Evolutionary conservation across 2,329 filamentous ascomycete genomes (phyloP).

Genomic region (Epichloe sp.): DNA sequence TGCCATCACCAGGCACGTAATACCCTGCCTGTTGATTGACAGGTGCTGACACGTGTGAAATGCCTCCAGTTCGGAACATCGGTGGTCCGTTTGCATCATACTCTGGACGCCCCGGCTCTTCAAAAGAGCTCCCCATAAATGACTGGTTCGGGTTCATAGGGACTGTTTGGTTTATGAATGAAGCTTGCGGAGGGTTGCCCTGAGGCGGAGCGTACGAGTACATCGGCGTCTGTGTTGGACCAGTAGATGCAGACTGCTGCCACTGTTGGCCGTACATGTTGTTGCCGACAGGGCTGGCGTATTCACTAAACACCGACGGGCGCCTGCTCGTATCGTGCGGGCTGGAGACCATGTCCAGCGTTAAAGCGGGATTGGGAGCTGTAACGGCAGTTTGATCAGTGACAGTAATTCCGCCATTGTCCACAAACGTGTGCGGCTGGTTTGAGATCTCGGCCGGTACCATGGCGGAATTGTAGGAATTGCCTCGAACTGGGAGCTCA

Average conservation of each 20-base stretch:
- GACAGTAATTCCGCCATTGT: conserved; percentile 22
- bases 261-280: conserved; percentile 30
- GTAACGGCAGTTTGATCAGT: conserved; percentile 22
- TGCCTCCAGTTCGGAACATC: conserved; percentile 21
- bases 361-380: conserved; percentile 20
- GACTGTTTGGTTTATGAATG: conserved; percentile 20
- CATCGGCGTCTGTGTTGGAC: conserved; percentile 27
- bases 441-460: conserved; percentile 27
- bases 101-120: conserved; percentile 18
- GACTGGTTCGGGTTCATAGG: conserved; percentile 19
- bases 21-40: conserved; percentile 21
- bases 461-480: conserved; percentile 27
- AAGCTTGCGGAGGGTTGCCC: conserved; percentile 15
- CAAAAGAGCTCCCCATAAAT: conserved; percentile 23
- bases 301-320: conserved; percentile 35
- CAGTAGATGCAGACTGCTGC: conserved; percentile 28
- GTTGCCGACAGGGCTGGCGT: conserved; percentile 24
- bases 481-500: conserved; percentile 31
- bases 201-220: conserved; percentile 33
- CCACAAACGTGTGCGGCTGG: conserved; percentile 29
- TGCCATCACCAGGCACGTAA: conserved; percentile 20
- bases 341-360: conserved; percentile 32
- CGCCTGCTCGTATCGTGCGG: conserved; percentile 33
- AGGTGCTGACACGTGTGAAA: conserved; percentile 15
- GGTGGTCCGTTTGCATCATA: conserved; percentile 19